Evolutionary conservation across 192 early-diverging fungal genomes (phyloP), one percentile per base, ranked within the genome.

Genomic region (Umbelopsis vinacea): DNA sequence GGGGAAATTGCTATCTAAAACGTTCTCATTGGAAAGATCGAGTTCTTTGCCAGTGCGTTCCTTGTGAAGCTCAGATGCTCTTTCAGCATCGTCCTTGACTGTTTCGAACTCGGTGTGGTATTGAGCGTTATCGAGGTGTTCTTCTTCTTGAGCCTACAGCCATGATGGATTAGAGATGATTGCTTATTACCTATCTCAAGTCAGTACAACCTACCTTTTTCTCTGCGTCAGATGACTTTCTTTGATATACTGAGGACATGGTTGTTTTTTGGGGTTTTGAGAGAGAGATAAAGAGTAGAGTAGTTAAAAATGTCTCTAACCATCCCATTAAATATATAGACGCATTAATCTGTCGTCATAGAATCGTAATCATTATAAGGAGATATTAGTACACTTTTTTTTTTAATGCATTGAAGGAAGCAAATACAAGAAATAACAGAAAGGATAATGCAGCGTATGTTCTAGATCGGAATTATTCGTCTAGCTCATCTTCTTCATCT

Each of bases 401-500:
- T 37, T 17, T 29, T 29, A 35, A 37, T 63, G 3, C 15, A 12
- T 29, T 63, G 29, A 63, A 37, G 2, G 17, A 37, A 37, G 26
- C 29, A 17, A 63, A 12, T 35, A 35, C 57, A 35, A 23, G 52
- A n/a, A 52, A 9, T 24, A 24, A 54, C 53, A 9, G 10, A 43
- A 29, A 43, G 38, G 38, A 43, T 0, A 43, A 43, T 43, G 40
- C 40, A 12, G 6, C 11, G 40, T 43, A 7, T 43, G 40, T 7
- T 43, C 40, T 43, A 43, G 40, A 43, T 43, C 6, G 6, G 6
- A 29, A 17, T 46, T 54, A 38, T 52, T 68, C 14, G 52, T 68
- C 33, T 46, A 67, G 46, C 43, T 68, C 66, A 3, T 74, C 72
- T 37, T 52, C 54, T 29, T 72, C 73, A 11, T 67, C 53, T 11